phyloP scores from a whole-genome alignment of 2,329 filamentous ascomycete genomes.

The Botryotinia convoluta region DNA sequence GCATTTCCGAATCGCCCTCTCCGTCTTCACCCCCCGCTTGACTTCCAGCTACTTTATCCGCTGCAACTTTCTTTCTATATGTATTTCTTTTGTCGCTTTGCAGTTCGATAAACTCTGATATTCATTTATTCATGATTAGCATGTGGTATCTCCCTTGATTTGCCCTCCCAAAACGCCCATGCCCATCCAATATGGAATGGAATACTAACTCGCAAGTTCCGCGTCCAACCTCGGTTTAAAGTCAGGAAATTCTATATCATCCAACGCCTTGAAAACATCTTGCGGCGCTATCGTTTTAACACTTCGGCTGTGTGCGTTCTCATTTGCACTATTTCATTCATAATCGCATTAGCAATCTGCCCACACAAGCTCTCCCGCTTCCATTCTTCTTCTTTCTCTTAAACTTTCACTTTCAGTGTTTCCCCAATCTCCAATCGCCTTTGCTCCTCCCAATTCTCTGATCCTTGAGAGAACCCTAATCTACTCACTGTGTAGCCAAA shows the following conservation, averaged over 20 bases:
- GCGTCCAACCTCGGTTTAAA: conserved; percentile 71
- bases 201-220: conserved; percentile 67
- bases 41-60: conserved; percentile 50
- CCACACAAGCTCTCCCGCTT: background rate
- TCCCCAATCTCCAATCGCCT: background rate
- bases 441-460: background rate
- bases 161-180: background rate
- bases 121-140: conserved; percentile 12
- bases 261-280: conserved; percentile 74
- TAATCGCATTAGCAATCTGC: background rate
- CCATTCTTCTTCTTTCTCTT: background rate
- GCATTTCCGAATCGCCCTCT: conserved; percentile 41
- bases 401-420: background rate
- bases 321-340: conserved; percentile 59
- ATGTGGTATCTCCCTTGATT: conserved; percentile 18
- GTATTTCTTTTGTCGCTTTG: conserved; percentile 73
- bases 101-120: conserved; percentile 63
- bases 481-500: conserved; percentile 67
- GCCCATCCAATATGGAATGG: background rate
- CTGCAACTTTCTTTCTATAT: conserved; percentile 67
- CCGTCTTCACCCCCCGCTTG: conserved; percentile 41
- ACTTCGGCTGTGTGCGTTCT: conserved; percentile 61
- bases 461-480: background rate
- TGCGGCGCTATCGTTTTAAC: conserved; percentile 77
- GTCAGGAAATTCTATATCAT: conserved; percentile 69